Evolutionary conservation across 805 yeast genomes (phyloP).

Genomic region (Metschnikowia amazonensis): DNA sequence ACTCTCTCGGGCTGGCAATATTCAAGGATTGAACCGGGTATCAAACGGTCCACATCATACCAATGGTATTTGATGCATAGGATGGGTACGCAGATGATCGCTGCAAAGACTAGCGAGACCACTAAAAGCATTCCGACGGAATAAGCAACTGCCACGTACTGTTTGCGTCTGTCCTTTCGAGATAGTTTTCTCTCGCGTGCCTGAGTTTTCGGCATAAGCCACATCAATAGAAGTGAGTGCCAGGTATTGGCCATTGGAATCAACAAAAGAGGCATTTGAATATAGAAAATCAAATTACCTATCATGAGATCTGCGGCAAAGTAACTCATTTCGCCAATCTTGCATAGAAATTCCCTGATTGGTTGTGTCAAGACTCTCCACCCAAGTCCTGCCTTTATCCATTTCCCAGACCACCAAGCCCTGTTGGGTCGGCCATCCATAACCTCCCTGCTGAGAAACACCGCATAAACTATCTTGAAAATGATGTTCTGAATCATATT

Average conservation of each 20-base stretch:
- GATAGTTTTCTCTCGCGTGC: slow-evolving; percentile 34
- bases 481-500: slow-evolving; percentile 55
- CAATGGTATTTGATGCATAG: slow-evolving; percentile 9
- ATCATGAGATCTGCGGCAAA: slow-evolving; percentile 62
- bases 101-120: slow-evolving; percentile 6
- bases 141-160: slow-evolving; percentile 4
- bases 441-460: slow-evolving; percentile 59
- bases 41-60: slow-evolving; percentile 8
- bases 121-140: slow-evolving; percentile 5
- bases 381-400: slow-evolving; percentile 62
- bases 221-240: slow-evolving; percentile 64
- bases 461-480: slow-evolving; percentile 47
- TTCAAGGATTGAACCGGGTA: slow-evolving; percentile 34
- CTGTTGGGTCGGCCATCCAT: slow-evolving; percentile 55
- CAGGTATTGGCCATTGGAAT: slow-evolving; percentile 62
- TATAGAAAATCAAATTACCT: slow-evolving; percentile 54
- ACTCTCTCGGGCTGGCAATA: slow-evolving; percentile 43
- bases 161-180: slow-evolving; percentile 17
- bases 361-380: slow-evolving; percentile 62
- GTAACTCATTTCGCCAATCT: slow-evolving; percentile 60
- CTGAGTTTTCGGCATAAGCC: slow-evolving; percentile 60
- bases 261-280: slow-evolving; percentile 58
- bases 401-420: slow-evolving; percentile 66
- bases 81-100: slow-evolving; percentile 7
- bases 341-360: slow-evolving; percentile 58